These are phyloP conservation scores for Stephania japonica DNA, from an alignment of 164 flowering plant genomes.

Conservation along the genomic window DNA sequence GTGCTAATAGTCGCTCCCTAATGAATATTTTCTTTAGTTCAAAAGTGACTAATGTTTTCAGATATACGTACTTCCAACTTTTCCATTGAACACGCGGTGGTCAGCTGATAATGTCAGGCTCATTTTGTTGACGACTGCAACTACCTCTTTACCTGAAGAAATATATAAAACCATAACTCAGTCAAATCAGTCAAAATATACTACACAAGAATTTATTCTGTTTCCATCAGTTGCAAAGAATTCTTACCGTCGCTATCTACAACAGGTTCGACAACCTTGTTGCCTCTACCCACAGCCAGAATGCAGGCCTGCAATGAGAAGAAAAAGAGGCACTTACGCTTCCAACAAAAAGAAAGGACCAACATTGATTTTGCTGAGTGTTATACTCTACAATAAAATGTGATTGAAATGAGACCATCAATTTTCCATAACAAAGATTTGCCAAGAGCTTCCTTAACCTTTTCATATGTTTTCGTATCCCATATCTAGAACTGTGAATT, in stretches of 20 bases:
- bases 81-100: conserved; percentile 87
- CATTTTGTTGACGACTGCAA: conserved; percentile 76
- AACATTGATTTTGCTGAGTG: not conserved
- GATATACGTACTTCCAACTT: conserved; percentile 67
- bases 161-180: not conserved
- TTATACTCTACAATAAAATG: not conserved
- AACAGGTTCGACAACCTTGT: conserved; percentile 73
- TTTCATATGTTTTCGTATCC: too few relatives aligned
- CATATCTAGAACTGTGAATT: too few relatives aligned
- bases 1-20: too few relatives aligned
- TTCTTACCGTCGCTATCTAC: conserved; percentile 63
- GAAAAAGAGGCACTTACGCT: not conserved
- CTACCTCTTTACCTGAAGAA: conserved; percentile 62
- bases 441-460: not conserved
- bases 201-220: not conserved
- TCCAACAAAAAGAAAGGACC: not conserved
- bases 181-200: not conserved
- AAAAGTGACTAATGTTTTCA: not conserved
- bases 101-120: conserved; percentile 83
- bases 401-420: not conserved
- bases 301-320: conserved; percentile 70
- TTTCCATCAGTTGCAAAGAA: not conserved
- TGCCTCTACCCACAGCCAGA: conserved; percentile 95
- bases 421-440: not conserved
- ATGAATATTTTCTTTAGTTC: too few relatives aligned